Percentiles rank a stretch among this genome's conserved stretches.
Conservation (phyloP, 208 protist genomes). For the Trypanosoma caninum region DNA sequence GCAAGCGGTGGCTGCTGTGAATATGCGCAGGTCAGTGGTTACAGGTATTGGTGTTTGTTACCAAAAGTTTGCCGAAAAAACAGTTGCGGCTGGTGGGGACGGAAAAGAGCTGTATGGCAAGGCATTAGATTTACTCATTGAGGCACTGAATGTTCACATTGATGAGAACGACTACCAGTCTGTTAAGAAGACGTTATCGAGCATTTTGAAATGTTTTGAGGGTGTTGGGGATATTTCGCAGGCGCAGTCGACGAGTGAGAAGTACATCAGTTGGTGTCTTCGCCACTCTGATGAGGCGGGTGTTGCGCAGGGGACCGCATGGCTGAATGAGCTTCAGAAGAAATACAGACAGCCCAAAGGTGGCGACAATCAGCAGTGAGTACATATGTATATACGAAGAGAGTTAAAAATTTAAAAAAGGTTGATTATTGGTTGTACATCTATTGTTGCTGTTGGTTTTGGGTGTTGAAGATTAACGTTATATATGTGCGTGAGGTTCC, state of each 20-base stretch:
- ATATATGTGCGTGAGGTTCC: no score
- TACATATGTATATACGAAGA: slow-evolving; percentile 8
- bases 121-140: slow-evolving; percentile 83
- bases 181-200: slow-evolving; percentile 72
- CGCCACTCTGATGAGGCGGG: slow-evolving; percentile 70
- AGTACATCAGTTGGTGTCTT: slow-evolving; percentile 87
- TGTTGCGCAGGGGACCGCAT: slow-evolving; percentile 49
- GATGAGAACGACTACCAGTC: slow-evolving; percentile 75
- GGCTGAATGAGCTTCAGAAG: slow-evolving; percentile 44
- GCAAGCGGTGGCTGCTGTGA: slow-evolving; percentile 81
- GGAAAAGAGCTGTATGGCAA: slow-evolving; percentile 64
- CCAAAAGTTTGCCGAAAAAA: slow-evolving; percentile 33
- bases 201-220: slow-evolving; percentile 79
- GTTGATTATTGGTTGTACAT: no score
- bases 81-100: slow-evolving; percentile 33
- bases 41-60: slow-evolving; percentile 62
- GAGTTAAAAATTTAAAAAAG: slow-evolving; percentile 1
- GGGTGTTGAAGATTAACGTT: no score
- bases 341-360: slow-evolving; percentile 14
- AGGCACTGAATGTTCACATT: slow-evolving; percentile 80
- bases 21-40: slow-evolving; percentile 78
- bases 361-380: neutral
- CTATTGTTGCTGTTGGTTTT: neutral
- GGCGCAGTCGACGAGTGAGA: slow-evolving; percentile 73
- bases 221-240: slow-evolving; percentile 76